These are phyloP conservation scores for Xylariaceae sp. DNA, from an alignment of 2,329 filamentous ascomycete species.

Conservation along the genomic window DNA sequence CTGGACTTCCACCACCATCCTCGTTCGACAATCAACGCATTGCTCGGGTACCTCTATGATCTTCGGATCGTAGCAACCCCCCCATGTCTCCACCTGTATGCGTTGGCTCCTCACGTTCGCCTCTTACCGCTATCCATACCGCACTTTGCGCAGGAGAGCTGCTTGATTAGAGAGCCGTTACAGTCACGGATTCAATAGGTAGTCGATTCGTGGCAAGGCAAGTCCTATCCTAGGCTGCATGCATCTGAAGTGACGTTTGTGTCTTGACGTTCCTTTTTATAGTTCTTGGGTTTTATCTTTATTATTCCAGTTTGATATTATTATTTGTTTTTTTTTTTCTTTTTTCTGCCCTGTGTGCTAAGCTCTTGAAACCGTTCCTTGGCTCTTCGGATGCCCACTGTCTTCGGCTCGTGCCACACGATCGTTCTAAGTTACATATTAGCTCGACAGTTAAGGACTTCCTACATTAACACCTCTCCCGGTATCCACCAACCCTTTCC, in stretches of 20 bases:
- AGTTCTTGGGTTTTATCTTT: constrained; percentile 10
- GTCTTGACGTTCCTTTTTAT: constrained; percentile 10
- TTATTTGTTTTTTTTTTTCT: constrained; percentile 3
- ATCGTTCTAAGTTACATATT: constrained; percentile 4
- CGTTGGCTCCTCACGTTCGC: constrained; percentile 24
- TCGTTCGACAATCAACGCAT: neutral
- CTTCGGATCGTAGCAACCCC: constrained; percentile 7
- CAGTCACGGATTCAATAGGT: constrained; percentile 4
- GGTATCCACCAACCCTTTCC: constrained; percentile 14
- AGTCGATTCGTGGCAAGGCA: constrained; percentile 14
- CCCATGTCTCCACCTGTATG: constrained; percentile 19
- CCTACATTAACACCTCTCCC: constrained; percentile 22
- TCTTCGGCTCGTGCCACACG: constrained; percentile 17
- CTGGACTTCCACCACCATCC: constrained; percentile 14
- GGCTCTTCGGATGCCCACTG: constrained; percentile 9
- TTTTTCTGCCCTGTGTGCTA: constrained; percentile 16
- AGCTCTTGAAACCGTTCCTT: constrained; percentile 17
- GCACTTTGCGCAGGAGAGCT: constrained; percentile 13
- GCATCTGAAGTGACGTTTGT: constrained; percentile 15
- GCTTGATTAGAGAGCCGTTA: constrained; percentile 4
- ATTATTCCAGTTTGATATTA: neutral
- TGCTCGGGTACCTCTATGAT: neutral
- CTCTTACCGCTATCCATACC: constrained; percentile 25
- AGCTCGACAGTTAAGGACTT: neutral
- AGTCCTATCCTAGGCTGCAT: constrained; percentile 11